These are phyloP conservation scores for Nepenthes alata DNA, from an alignment of 179 eudicot species.

Conservation along the genomic window DNA sequence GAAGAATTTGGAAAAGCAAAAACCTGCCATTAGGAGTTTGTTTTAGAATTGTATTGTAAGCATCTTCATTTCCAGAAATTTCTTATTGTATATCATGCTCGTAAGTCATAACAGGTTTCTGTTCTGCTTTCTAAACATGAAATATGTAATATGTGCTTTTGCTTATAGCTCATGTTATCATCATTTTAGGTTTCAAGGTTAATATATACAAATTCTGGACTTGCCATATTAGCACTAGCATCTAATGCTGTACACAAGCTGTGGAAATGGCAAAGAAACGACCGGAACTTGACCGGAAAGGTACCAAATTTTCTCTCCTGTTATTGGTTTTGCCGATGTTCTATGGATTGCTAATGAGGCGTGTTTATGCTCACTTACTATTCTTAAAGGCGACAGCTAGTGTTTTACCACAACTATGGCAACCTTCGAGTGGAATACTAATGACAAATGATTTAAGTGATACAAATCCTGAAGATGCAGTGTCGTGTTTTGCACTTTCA, in stretches of 20 bases:
- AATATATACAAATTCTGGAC: conserved; percentile 68
- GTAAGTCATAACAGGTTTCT: too few relatives aligned
- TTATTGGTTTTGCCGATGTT: neutral
- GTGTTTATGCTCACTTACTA: neutral
- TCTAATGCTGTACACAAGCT: conserved; percentile 71
- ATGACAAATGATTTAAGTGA: conserved; percentile 78
- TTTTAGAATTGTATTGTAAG: too few relatives aligned
- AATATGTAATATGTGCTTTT: neutral
- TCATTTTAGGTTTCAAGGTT: conserved; percentile 52
- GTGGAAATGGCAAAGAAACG: conserved; percentile 82
- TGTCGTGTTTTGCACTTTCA: conserved; percentile 81
- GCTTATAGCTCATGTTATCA: neutral
- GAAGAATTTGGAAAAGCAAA: too few relatives aligned
- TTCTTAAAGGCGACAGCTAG: conserved; percentile 66
- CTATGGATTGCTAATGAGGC: neutral
- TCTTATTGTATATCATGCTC: too few relatives aligned
- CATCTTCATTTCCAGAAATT: too few relatives aligned
- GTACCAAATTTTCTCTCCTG: conserved; percentile 19
- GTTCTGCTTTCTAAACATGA: too few relatives aligned
- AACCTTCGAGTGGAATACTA: conserved; percentile 69
- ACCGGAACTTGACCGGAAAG: conserved; percentile 45
- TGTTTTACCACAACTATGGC: conserved; percentile 67
- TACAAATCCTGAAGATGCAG: conserved; percentile 68
- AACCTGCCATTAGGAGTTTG: too few relatives aligned
- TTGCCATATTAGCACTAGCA: conserved; percentile 62